Evolutionary conservation across 805 yeast genomes (phyloP).

Genomic region (Zygotorulaspora florentina): DNA sequence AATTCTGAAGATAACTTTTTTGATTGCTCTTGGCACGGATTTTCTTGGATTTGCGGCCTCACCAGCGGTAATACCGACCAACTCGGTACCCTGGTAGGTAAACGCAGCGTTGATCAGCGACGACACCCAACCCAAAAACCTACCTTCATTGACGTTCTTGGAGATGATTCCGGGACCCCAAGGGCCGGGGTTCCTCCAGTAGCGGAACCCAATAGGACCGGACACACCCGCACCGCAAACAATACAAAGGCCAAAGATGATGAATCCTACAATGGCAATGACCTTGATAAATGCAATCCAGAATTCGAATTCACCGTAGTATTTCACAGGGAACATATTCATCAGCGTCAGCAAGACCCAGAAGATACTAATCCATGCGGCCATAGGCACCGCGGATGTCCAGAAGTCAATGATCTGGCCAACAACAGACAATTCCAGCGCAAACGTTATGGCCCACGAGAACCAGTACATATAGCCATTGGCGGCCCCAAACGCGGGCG

Average conservation of each 20-base stretch:
- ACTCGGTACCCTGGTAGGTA: constrained; percentile 76
- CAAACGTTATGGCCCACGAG: constrained; percentile 73
- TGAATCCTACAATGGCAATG: constrained; percentile 65
- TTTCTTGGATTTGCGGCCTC: constrained; percentile 67
- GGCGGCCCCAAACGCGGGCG: constrained; percentile 70
- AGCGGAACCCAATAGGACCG: constrained; percentile 74
- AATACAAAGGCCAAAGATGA: constrained; percentile 62
- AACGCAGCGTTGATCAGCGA: constrained; percentile 72
- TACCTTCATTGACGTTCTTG: constrained; percentile 45
- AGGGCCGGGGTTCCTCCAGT: constrained; percentile 77
- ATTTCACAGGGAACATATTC: constrained; percentile 64
- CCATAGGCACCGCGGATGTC: constrained; percentile 65
- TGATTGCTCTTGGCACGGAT: constrained; percentile 67
- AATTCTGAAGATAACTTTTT: constrained; percentile 63
- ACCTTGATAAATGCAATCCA: constrained; percentile 69
- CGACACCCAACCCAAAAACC: constrained; percentile 65
- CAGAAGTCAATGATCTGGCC: constrained; percentile 63
- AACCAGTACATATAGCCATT: constrained; percentile 74
- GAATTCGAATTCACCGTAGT: constrained; percentile 71
- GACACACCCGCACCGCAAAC: constrained; percentile 69
- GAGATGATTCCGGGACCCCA: constrained; percentile 65
- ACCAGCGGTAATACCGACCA: constrained; percentile 72
- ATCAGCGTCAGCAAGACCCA: constrained; percentile 50
- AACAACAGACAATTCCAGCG: constrained; percentile 66
- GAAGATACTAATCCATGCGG: constrained; percentile 69